These are phyloP conservation scores for Venturiaceae sp. DNA, from an alignment of 2,329 filamentous ascomycete genomes.

Conservation along the genomic window DNA sequence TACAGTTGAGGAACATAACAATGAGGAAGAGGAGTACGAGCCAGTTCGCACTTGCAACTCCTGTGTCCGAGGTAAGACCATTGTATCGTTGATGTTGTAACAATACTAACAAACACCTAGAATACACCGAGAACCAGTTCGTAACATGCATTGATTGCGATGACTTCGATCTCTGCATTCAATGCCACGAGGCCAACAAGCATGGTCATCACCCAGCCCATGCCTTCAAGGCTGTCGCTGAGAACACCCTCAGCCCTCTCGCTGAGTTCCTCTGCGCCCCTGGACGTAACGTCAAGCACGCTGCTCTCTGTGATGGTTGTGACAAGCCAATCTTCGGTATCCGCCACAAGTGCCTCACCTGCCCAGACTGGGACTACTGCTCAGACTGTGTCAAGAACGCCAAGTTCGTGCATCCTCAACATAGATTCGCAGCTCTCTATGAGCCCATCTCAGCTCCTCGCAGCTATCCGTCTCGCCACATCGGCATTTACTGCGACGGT, in stretches of 20 bases:
- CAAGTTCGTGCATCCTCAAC: slow-evolving; percentile 61
- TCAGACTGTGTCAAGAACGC: slow-evolving; percentile 61
- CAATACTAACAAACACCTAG: slow-evolving; percentile 25
- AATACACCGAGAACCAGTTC: slow-evolving; percentile 68
- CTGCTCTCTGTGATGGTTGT: slow-evolving; percentile 90
- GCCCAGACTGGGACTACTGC: slow-evolving; percentile 97
- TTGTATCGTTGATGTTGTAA: background rate
- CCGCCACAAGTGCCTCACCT: slow-evolving; percentile 93
- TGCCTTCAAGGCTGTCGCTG: slow-evolving; percentile 59
- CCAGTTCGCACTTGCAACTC: slow-evolving; percentile 62
- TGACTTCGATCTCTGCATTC: slow-evolving; percentile 85
- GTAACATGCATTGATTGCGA: slow-evolving; percentile 77
- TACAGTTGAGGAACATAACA: slow-evolving; percentile 19
- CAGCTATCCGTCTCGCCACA: slow-evolving; percentile 45
- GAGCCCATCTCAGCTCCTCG: slow-evolving; percentile 49
- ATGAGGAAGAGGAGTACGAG: slow-evolving; percentile 18
- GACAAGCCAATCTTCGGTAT: slow-evolving; percentile 79
- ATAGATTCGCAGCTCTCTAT: slow-evolving; percentile 85
- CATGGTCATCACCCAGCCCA: slow-evolving; percentile 92
- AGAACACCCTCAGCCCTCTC: slow-evolving; percentile 52
- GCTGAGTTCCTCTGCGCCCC: slow-evolving; percentile 62
- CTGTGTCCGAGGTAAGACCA: slow-evolving; percentile 49
- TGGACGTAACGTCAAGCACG: slow-evolving; percentile 73
- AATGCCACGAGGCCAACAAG: slow-evolving; percentile 63
- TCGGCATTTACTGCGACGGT: slow-evolving; percentile 89